Evolutionary conservation across 2,329 filamentous ascomycete genomes (phyloP), one percentile per base, ranked within the genome.

Genomic region (Rutstroemia sp.): DNA sequence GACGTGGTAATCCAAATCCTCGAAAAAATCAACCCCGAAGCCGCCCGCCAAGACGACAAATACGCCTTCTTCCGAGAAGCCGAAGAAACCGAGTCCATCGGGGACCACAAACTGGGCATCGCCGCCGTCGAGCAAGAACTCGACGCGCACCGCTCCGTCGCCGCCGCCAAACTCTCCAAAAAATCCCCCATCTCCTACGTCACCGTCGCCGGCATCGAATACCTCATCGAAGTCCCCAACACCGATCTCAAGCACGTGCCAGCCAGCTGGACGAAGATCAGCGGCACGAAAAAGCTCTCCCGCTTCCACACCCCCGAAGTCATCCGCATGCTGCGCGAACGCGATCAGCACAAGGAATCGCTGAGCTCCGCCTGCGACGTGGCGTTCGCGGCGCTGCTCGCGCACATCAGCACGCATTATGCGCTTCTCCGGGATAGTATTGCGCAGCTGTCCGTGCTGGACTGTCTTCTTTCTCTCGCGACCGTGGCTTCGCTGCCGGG

Each of bases 251-350:
- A 91, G 69, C 83, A 86, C 57, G 90, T 99, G 0, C 94, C 94
- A 0, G 92, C 94, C 4, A 95, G 89, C 0, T 99, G 94, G 94
- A 79, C 82, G 61, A 97, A 99, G 72, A 89, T 97, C 65, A 95
- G 88, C 57, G 92, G 92, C 50, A 99, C 94, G 6, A 97, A 97
- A 71, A 90, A 89, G 65, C 75, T 92, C 5, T 92, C 90, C 0
- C 86, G 94, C 57, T 99, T 97, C 71, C 94, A 99, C 72, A 94
- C 94, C 0, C 94, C 94, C 4, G 87, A 95, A 64, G 89, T 96
- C 23, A 79, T 95, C 49, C 83, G 83, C 59, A 79, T 96, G 64
- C 81, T 96, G 17, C 83, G 85, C 44, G 91, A 96, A 72, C 84
- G 94, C 45, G 94, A 97, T 70, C 92, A 96, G 67, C 88, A 96